phyloP scores from a whole-genome alignment of 139 green algal species.

The Zygnema cylindricum region DNA sequence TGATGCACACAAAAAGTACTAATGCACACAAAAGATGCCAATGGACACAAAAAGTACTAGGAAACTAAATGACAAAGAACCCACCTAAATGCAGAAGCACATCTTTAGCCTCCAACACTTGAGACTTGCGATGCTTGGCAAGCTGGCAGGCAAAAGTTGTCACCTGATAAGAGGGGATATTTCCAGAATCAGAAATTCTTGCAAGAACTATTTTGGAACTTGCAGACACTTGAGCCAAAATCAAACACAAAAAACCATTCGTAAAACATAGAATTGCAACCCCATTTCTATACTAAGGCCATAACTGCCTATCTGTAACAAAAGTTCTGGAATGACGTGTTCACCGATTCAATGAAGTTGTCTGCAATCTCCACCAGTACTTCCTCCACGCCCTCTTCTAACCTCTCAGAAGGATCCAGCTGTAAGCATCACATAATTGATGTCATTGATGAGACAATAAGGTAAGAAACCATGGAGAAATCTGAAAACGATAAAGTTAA shows the following conservation, averaged over 20 bases:
- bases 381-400: constrained; percentile 60
- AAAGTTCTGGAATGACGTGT: no score
- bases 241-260: no score
- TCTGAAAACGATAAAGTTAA: no score
- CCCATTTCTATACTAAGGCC: no score
- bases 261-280: no score
- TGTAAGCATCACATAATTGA: constrained; percentile 11
- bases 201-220: background rate
- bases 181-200: background rate
- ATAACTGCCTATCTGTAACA: no score
- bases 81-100: constrained; percentile 59
- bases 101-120: constrained; percentile 62
- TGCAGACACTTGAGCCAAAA: no score
- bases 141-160: constrained; percentile 55
- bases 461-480: no score
- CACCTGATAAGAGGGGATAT: constrained; percentile 34
- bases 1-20: no score
- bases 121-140: constrained; percentile 47
- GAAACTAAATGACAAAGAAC: background rate
- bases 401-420: constrained; percentile 48
- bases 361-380: constrained; percentile 62
- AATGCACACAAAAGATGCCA: no score
- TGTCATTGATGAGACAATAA: no score
- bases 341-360: constrained; percentile 61
- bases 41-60: background rate